These are phyloP conservation scores for Bretschneidera sinensis DNA, from an alignment of 345 rosid genomes.

Conservation along the genomic window DNA sequence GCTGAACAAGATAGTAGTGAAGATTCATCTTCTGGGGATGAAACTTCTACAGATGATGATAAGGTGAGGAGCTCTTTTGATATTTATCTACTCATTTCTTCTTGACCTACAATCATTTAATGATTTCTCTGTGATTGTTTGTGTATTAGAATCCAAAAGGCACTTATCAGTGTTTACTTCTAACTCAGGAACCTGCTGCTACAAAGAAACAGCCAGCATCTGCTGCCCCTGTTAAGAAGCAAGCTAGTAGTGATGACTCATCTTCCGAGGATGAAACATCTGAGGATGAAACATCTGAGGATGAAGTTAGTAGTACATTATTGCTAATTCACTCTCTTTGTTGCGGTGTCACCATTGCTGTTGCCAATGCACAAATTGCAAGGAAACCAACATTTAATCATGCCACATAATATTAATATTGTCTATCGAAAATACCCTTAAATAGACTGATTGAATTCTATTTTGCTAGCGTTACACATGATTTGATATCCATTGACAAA, in stretches of 20 bases:
- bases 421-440: too few species aligned
- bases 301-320: slow-evolving; percentile 20
- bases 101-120: too few species aligned
- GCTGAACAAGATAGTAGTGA: not conserved
- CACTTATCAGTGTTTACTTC: not conserved
- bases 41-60: slow-evolving; percentile 40
- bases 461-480: too few species aligned
- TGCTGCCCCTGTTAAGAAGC: slow-evolving; percentile 33
- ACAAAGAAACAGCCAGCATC: slow-evolving; percentile 22
- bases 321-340: not conserved
- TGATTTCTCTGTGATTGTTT: too few species aligned
- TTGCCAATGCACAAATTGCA: too few species aligned
- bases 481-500: too few species aligned
- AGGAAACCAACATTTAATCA: too few species aligned
- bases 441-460: too few species aligned
- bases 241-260: slow-evolving; percentile 21
- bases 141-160: too few species aligned
- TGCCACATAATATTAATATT: too few species aligned
- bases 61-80: not conserved
- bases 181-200: slow-evolving; percentile 16
- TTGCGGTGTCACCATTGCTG: too few species aligned
- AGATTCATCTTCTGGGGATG: slow-evolving; percentile 44
- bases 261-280: slow-evolving; percentile 36
- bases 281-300: slow-evolving; percentile 38
- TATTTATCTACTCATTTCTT: too few species aligned